These are phyloP conservation scores for Capronia coronata DNA, from an alignment of 2,329 filamentous ascomycete species.

Conservation along the genomic window DNA sequence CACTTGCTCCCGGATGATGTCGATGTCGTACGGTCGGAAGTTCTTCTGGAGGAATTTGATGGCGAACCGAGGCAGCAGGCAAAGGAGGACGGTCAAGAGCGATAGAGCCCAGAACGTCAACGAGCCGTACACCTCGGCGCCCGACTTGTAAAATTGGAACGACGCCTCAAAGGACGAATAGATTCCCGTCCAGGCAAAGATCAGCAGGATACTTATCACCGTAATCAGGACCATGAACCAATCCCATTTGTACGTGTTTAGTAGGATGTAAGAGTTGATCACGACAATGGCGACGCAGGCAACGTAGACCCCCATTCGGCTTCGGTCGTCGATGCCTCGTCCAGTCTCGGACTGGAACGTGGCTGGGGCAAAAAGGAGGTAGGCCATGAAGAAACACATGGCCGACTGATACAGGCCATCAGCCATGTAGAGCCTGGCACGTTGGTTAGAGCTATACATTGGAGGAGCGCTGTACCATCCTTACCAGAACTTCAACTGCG, in stretches of 20 bases:
- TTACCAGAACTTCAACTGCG: conserved; percentile 91
- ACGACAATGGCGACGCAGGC: conserved; percentile 76
- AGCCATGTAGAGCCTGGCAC: conserved; percentile 74
- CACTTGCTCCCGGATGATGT: conserved; percentile 92
- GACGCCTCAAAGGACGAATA: conserved; percentile 61
- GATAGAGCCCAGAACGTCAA: conserved; percentile 83
- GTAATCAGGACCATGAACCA: conserved; percentile 88
- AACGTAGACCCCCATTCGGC: conserved; percentile 80
- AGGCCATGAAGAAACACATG: conserved; percentile 88
- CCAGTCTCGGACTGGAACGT: conserved; percentile 67
- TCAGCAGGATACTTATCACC: conserved; percentile 70
- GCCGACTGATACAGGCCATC: conserved; percentile 94
- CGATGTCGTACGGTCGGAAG: conserved; percentile 85
- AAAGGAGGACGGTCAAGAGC: conserved; percentile 70
- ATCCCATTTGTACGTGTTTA: conserved; percentile 98
- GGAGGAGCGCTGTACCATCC: conserved; percentile 28
- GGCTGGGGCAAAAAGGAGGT: conserved; percentile 65
- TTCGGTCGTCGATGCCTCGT: conserved; percentile 68
- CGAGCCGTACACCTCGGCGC: conserved; percentile 69
- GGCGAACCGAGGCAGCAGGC: conserved; percentile 78
- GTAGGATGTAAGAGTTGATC: conserved; percentile 88
- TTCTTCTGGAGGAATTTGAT: conserved; percentile 88
- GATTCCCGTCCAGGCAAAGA: conserved; percentile 94
- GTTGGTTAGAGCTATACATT: conserved; percentile 5
- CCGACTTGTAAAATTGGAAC: conserved; percentile 68